These are phyloP conservation scores for Elaeagnus macrophylla DNA, from an alignment of 306 rosid species.

Conservation along the genomic window DNA sequence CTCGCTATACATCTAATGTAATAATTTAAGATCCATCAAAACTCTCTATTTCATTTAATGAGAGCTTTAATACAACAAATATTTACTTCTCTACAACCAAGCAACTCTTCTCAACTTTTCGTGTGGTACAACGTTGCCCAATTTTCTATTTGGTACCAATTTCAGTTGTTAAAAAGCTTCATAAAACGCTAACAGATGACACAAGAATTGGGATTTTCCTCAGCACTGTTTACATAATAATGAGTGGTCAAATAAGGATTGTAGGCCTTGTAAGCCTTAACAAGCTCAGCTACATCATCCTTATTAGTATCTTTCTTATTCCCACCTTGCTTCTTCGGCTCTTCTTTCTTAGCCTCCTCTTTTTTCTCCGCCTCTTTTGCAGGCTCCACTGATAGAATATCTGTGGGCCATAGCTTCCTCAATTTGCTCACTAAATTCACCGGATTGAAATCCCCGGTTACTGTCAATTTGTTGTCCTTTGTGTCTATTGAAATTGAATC, in stretches of 20 bases:
- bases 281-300: slow-evolving; percentile 18
- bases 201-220: slow-evolving; percentile 62
- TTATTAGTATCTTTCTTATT: slow-evolving; percentile 22
- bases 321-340: slow-evolving; percentile 23
- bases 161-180: too few relatives aligned
- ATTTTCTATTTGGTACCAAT: too few relatives aligned
- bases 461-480: slow-evolving; percentile 59
- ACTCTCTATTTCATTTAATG: too few relatives aligned
- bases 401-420: slow-evolving; percentile 44
- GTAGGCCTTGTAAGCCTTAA: slow-evolving; percentile 4
- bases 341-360: too few relatives aligned
- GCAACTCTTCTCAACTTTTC: too few relatives aligned
- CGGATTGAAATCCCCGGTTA: slow-evolving; percentile 60
- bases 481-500: slow-evolving; percentile 56
- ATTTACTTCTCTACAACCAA: too few relatives aligned
- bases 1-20: too few relatives aligned
- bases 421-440: slow-evolving; percentile 40
- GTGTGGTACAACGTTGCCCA: too few relatives aligned
- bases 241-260: slow-evolving; percentile 13
- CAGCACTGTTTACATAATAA: slow-evolving; percentile 25
- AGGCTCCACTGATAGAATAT: slow-evolving; percentile 62
- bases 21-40: too few relatives aligned
- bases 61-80: too few relatives aligned
- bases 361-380: slow-evolving; percentile 52
- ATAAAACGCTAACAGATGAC: slow-evolving; percentile 43